Base-by-base conservation (phyloP, 139 green algal species). In the Tetradesmus obliquus region DNA sequence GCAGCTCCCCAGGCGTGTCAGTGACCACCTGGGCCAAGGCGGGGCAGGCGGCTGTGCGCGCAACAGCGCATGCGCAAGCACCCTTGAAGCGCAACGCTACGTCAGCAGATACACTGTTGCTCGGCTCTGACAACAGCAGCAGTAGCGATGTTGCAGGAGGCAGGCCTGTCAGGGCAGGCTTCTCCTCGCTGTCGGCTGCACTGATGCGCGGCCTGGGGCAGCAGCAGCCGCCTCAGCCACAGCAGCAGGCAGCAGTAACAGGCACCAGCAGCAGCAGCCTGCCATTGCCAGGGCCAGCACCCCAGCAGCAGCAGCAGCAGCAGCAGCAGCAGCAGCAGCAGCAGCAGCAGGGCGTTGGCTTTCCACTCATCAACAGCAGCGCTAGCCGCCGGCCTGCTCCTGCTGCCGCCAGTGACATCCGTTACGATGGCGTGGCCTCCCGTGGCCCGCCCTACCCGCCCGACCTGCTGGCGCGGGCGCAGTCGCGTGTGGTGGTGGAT, bases 401-500 rank as follows among this genome's bases (percentile, higher is more conserved):
- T 13, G 66, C 66, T 32, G 82, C 82, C 17, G 82, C 82, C 55
- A 62, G 22, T 24, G 82, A 32, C 20, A 87, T 62, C 51, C 53
- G 51, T 10, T 60, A 55, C 8, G 87, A 72, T 53, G 71, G 54
- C 54, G 86, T n/a, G 69, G 87, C 53, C 2, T 5, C 55, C 8
- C 24, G 17, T 1, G 79, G 88, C 22, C 24, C 51, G 5, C 91
- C 91, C 15, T 93, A 93, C 69, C 91, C 91, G 15, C 91, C 91
- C 20, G 91, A 93, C 84, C 72, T 92, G 20, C 74, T 92, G 55
- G 24, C 87, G 76, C 9, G 53, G 74, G 13, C 88, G 55, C 60
- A 81, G 32, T 69, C 84, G 1, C 24, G 84, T 24, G 79, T 91
- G 82, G 91, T 94, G 85, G 95, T 98, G 72, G 94, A 95, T 20